A percentile compares a stretch with the other conserved stretches of the same genome.
phyloP scores from a whole-genome alignment of 495 filamentous ascomycete genomes.

The Aspergillus taichungensis region DNA sequence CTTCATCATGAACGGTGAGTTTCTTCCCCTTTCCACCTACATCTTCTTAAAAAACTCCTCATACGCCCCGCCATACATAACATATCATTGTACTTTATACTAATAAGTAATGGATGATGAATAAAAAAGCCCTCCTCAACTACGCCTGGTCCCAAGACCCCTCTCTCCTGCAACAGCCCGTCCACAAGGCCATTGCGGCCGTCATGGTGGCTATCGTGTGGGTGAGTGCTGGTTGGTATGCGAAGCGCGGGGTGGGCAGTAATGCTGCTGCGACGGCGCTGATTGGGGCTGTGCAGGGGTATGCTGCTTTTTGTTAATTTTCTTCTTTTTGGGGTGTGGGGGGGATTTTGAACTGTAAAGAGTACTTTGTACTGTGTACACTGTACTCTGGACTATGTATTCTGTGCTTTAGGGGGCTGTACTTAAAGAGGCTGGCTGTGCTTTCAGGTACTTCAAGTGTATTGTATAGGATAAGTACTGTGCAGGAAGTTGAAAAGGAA shows the following conservation, averaged over 20 bases:
- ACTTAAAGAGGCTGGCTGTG: no score
- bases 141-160: conserved; percentile 19
- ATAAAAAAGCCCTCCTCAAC: conserved; percentile 22
- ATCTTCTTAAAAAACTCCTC: background rate
- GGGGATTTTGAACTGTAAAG: no score
- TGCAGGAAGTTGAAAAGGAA: no score
- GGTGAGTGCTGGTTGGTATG: conserved; percentile 23
- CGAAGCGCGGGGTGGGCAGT: conserved; percentile 9
- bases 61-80: no score
- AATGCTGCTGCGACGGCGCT: conserved; percentile 11
- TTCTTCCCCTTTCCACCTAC: background rate
- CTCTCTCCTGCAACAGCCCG: conserved; percentile 10
- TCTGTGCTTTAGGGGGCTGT: no score
- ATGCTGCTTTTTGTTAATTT: conserved; percentile 11
- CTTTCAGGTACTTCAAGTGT: no score
- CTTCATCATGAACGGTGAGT: conserved; percentile 20
- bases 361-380: no score
- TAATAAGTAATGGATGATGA: no score
- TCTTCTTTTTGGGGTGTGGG: no score
- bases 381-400: no score
- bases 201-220: conserved; percentile 14
- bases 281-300: conserved; percentile 19
- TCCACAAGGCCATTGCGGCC: conserved; percentile 18
- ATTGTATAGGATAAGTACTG: no score
- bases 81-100: no score